A percentile compares a stretch with the other conserved stretches of the same genome.
Conservation (phyloP, 768 basidiomycete species). For the Mycena belliarum region DNA sequence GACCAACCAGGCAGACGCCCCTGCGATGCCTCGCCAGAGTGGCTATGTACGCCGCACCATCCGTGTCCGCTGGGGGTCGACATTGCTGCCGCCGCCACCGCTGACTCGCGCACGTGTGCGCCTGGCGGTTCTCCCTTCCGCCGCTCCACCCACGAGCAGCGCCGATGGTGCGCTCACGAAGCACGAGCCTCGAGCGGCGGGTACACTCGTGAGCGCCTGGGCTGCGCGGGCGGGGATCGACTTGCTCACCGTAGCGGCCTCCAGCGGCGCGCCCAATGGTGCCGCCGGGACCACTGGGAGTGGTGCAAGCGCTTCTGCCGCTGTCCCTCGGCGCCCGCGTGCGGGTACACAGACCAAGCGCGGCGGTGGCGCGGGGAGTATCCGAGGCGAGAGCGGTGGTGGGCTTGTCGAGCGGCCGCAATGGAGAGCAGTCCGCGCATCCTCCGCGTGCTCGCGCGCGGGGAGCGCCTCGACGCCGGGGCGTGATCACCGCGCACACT, state of each 20-base stretch:
- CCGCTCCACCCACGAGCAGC: slow-evolving; percentile 49
- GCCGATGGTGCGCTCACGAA: slow-evolving; percentile 61
- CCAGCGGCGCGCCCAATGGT: neutral
- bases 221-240: slow-evolving; percentile 62
- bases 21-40: slow-evolving; percentile 66
- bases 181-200: slow-evolving; percentile 65
- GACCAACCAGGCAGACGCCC: slow-evolving; percentile 21
- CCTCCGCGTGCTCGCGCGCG: slow-evolving; percentile 78
- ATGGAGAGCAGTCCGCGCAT: slow-evolving; percentile 83
- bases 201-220: slow-evolving; percentile 67
- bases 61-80: slow-evolving; percentile 78
- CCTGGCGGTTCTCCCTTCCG: slow-evolving; percentile 31
- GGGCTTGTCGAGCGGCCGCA: slow-evolving; percentile 74
- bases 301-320: neutral
- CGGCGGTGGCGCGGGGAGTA: slow-evolving; percentile 22
- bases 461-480: slow-evolving; percentile 75
- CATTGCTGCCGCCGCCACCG: slow-evolving; percentile 36
- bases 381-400: slow-evolving; percentile 24
- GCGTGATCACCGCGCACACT: neutral
- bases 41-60: slow-evolving; percentile 84
- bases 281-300: neutral
- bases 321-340: slow-evolving; percentile 5
- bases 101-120: slow-evolving; percentile 25
- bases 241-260: slow-evolving; percentile 55
- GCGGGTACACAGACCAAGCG: slow-evolving; percentile 24